phyloP scores from a whole-genome alignment of 2,329 filamentous ascomycete genomes.

The Neofusicoccum kwambonambiense region DNA sequence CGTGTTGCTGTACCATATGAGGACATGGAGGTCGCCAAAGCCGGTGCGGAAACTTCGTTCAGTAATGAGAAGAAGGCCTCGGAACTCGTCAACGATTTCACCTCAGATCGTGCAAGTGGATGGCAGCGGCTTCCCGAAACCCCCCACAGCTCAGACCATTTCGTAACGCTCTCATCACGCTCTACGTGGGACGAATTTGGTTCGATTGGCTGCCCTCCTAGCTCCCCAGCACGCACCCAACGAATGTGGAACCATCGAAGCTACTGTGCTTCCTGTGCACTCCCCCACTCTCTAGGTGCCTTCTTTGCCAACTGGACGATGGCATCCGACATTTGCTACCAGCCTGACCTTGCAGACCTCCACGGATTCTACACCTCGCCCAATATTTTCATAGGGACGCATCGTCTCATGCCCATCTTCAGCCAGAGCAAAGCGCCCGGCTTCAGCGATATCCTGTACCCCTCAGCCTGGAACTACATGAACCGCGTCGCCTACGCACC shows the following conservation, averaged over 20 bases:
- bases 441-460: slow-evolving; percentile 76
- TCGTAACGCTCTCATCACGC: slow-evolving; percentile 37
- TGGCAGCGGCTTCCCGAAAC: slow-evolving; percentile 39
- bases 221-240: slow-evolving; percentile 19
- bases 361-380: slow-evolving; percentile 72
- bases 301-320: slow-evolving; percentile 66
- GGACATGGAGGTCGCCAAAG: slow-evolving; percentile 19
- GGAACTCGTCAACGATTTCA: slow-evolving; percentile 31
- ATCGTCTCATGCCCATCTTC: slow-evolving; percentile 71
- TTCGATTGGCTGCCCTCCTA: slow-evolving; percentile 52
- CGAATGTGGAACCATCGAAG: slow-evolving; percentile 59
- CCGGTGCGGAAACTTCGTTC: background rate
- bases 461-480: slow-evolving; percentile 62
- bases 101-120: slow-evolving; percentile 34
- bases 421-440: slow-evolving; percentile 69
- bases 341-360: slow-evolving; percentile 71
- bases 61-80: slow-evolving; percentile 17
- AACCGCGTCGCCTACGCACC: slow-evolving; percentile 56
- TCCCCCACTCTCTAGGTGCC: slow-evolving; percentile 64
- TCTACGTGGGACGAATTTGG: slow-evolving; percentile 43
- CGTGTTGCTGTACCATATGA: slow-evolving; percentile 55
- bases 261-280: slow-evolving; percentile 63
- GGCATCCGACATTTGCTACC: slow-evolving; percentile 69
- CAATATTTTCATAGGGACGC: slow-evolving; percentile 60
- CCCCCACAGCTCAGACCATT: slow-evolving; percentile 23